A percentile compares a stretch with the other conserved stretches of the same genome.
These are phyloP conservation scores for Lignosus rhinocerotis DNA, from an alignment of 1,284 basidiomycete species.

Conservation along the genomic window DNA sequence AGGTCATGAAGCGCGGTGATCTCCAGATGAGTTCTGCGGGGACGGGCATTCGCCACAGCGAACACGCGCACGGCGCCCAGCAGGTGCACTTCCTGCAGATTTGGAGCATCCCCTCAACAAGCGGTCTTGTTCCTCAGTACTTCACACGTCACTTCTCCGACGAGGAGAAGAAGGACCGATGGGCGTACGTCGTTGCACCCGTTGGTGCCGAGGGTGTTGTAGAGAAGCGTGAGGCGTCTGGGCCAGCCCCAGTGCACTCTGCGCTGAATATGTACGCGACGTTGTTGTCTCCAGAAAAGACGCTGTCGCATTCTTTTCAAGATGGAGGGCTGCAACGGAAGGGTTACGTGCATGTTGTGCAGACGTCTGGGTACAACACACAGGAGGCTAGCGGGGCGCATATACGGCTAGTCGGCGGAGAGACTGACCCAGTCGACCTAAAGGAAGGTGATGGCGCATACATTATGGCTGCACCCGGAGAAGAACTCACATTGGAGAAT, in stretches of 20 bases:
- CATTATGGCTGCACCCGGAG: conserved; percentile 46
- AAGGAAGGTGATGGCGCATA: conserved; percentile 78
- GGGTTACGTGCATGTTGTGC: conserved; percentile 72
- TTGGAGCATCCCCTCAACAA: conserved; percentile 71
- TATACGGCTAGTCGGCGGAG: conserved; percentile 43
- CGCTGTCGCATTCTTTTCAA: conserved; percentile 46
- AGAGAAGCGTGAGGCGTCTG: conserved; percentile 61
- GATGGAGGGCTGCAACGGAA: not conserved
- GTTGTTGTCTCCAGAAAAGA: conserved; percentile 57
- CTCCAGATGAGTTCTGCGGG: conserved; percentile 91
- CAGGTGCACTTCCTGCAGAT: conserved; percentile 87
- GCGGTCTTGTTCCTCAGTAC: conserved; percentile 70
- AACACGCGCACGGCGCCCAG: conserved; percentile 59
- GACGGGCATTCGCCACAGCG: conserved; percentile 85
- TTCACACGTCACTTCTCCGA: conserved; percentile 86
- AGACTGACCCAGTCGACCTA: conserved; percentile 42
- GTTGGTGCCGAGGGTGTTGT: conserved; percentile 43
- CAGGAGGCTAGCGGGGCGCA: conserved; percentile 48
- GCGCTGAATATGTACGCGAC: conserved; percentile 65
- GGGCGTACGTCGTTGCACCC: conserved; percentile 10
- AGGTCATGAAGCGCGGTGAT: conserved; percentile 85
- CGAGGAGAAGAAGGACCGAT: conserved; percentile 75
- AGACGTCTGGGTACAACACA: conserved; percentile 75
- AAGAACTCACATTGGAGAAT: conserved; percentile 57
- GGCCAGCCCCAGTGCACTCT: conserved; percentile 77